phyloP scores from a whole-genome alignment of 192 early-diverging fungal species.

The Lobosporangium transversale region DNA sequence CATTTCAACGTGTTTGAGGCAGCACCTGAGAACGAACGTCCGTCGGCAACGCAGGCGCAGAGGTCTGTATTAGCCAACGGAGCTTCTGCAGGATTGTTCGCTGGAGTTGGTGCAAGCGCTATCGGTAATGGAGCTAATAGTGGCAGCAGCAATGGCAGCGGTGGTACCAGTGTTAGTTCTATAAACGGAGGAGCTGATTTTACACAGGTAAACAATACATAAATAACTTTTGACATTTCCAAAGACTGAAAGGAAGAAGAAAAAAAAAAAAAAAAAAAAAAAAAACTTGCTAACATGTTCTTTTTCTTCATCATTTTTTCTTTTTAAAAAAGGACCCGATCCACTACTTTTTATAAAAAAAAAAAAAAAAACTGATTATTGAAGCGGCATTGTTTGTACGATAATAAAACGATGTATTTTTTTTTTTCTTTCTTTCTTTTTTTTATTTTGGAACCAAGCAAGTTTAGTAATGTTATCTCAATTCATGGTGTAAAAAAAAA shows the following conservation, averaged over 20 bases:
- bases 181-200: slow-evolving; percentile 15
- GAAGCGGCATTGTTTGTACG: too few relatives aligned
- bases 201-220: slow-evolving; percentile 24
- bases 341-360: slow-evolving; percentile 51
- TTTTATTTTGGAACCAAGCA: too few relatives aligned
- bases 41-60: slow-evolving; percentile 34
- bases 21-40: slow-evolving; percentile 79
- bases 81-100: slow-evolving; percentile 10
- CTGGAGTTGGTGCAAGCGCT: neutral
- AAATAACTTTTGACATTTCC: neutral
- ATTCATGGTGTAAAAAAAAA: too few relatives aligned
- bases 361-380: neutral
- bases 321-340: slow-evolving; percentile 32
- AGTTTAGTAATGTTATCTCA: too few relatives aligned
- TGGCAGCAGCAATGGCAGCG: neutral
- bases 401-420: too few relatives aligned
- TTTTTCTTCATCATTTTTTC: neutral
- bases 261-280: neutral
- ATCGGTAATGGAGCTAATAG: slow-evolving; percentile 4
- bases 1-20: slow-evolving; percentile 93
- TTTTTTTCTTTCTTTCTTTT: too few relatives aligned
- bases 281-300: neutral
- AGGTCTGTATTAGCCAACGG: slow-evolving; percentile 44
- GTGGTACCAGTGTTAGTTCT: neutral
- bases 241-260: neutral